phyloP scores from a whole-genome alignment of 768 basidiomycete genomes.

The Panaeolus papilionaceus region DNA sequence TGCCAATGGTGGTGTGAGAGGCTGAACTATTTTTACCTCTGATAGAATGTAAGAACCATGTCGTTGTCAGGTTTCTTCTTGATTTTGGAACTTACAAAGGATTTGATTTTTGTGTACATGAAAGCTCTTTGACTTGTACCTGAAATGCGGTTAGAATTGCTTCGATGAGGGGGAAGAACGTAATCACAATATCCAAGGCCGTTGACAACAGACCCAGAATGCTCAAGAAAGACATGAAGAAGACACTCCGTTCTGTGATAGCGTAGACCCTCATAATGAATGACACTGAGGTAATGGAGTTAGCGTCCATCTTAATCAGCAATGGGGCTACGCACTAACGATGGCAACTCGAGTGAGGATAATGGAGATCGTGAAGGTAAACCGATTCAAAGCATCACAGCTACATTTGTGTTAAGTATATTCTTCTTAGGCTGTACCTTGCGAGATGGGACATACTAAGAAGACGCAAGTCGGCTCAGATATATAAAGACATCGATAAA shows the following conservation, averaged over 20 bases:
- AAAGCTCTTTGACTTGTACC: slow-evolving; percentile 4
- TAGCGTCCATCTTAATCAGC: background rate
- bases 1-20: background rate
- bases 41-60: background rate
- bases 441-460: background rate
- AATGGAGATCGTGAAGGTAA: background rate
- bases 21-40: background rate
- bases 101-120: slow-evolving; percentile 8
- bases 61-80: background rate
- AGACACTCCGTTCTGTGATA: slow-evolving; percentile 5
- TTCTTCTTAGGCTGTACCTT: background rate
- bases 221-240: background rate
- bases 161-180: background rate
- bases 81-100: background rate
- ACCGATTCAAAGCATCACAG: background rate
- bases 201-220: background rate
- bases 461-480: background rate
- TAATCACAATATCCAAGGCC: background rate
- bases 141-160: background rate
- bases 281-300: background rate
- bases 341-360: background rate
- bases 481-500: background rate
- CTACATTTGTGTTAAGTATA: background rate
- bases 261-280: background rate
- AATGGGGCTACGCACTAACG: background rate